Conservation (phyloP, 116 monocot genomes). For the Cymodocea nodosa region DNA sequence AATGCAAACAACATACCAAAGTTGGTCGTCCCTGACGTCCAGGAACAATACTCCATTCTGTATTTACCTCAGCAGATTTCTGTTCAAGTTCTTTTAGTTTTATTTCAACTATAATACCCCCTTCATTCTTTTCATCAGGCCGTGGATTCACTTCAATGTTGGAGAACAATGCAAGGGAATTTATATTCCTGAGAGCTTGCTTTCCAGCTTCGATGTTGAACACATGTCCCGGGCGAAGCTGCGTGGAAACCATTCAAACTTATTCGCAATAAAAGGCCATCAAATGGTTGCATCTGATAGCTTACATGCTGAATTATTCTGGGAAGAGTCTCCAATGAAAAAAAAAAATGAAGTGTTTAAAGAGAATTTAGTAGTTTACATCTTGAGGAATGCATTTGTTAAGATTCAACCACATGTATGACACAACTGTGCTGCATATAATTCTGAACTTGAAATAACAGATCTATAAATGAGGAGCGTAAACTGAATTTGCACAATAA, state of each 20-base stretch:
- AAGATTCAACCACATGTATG: no score
- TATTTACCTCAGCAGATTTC: conserved; percentile 91
- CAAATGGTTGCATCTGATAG: conserved; percentile 30
- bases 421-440: no score
- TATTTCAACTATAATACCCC: conserved; percentile 90
- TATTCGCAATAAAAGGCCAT: not conserved
- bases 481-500: no score
- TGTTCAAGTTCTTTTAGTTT: conserved; percentile 89
- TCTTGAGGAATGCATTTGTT: no score
- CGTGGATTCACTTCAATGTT: conserved; percentile 39
- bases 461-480: no score
- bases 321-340: conserved; percentile 39
- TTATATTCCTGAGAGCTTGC: conserved; percentile 18
- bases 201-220: conserved; percentile 84
- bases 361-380: no score
- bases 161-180: conserved; percentile 8
- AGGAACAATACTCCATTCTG: conserved; percentile 23
- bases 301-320: conserved; percentile 89
- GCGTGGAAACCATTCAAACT: not conserved
- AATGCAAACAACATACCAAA: conserved; percentile 30
- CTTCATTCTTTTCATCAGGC: conserved; percentile 89
- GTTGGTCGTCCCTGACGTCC: conserved; percentile 59
- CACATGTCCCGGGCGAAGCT: conserved; percentile 69
- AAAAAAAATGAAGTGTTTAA: conserved; percentile 4
- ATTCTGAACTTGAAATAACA: no score